phyloP scores from a whole-genome alignment of 148 eudicot genomes.

The Talinum fruticosum region DNA sequence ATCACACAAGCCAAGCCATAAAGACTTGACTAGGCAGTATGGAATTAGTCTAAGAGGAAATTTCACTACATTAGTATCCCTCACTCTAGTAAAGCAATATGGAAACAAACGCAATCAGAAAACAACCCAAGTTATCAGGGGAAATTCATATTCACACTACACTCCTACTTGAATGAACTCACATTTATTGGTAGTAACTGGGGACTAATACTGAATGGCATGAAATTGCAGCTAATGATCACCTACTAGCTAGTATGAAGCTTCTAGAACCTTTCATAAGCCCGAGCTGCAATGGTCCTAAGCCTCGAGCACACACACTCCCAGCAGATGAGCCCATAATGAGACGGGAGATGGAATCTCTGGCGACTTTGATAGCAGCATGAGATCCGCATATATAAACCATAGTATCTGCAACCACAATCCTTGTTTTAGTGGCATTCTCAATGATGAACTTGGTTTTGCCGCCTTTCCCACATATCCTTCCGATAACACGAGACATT shows the following conservation, averaged over 20 bases:
- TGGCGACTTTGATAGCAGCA: conserved; percentile 18
- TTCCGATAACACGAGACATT: conserved; percentile 54
- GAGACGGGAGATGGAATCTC: conserved; percentile 10
- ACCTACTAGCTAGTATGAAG: neutral
- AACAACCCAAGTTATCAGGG: too few relatives aligned
- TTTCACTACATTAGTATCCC: too few relatives aligned
- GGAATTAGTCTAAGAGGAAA: too few relatives aligned
- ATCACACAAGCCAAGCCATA: too few relatives aligned
- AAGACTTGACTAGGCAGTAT: too few relatives aligned
- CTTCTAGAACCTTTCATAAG: neutral
- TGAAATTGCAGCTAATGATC: neutral
- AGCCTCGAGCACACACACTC: conserved; percentile 23
- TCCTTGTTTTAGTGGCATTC: conserved; percentile 32
- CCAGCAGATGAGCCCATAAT: conserved; percentile 29
- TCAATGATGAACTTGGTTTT: conserved; percentile 57
- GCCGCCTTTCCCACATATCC: conserved; percentile 62
- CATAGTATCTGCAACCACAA: conserved; percentile 21
- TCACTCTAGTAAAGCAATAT: too few relatives aligned
- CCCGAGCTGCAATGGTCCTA: conserved; percentile 4
- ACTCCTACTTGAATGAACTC: too few relatives aligned
- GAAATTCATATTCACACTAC: too few relatives aligned
- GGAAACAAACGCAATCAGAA: too few relatives aligned
- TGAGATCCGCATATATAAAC: conserved; percentile 20
- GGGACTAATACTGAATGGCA: neutral
- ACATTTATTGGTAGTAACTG: too few relatives aligned